Conservation (phyloP, 441 rosid genomes). For the Capsella rubella region DNA sequence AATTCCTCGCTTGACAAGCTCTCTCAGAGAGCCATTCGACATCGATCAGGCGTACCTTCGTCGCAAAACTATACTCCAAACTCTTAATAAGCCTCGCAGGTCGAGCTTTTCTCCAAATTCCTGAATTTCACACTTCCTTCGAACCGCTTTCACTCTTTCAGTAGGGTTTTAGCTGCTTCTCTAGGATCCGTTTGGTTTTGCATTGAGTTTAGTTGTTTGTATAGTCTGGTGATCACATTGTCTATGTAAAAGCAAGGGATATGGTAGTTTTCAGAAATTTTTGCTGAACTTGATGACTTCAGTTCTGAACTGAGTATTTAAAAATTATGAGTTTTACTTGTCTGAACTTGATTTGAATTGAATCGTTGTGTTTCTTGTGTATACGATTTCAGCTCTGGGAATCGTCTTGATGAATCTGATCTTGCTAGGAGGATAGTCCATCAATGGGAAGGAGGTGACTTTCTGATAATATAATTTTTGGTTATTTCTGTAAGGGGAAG, state of each 20-base stretch:
- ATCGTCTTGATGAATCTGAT: conserved; percentile 69
- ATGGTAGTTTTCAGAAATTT: no score
- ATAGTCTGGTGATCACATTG: conserved; percentile 18
- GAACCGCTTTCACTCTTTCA: conserved; percentile 18
- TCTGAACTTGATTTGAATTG: not conserved
- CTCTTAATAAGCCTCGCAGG: conserved; percentile 66
- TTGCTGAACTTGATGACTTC: not conserved
- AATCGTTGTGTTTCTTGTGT: conserved; percentile 18
- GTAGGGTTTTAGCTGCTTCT: conserved; percentile 1
- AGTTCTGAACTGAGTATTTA: not conserved
- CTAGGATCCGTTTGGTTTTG: conserved; percentile 10
- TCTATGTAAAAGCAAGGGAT: conserved; percentile 6
- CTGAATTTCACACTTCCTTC: conserved; percentile 3
- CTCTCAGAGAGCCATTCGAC: conserved; percentile 89
- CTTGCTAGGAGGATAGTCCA: conserved; percentile 79
- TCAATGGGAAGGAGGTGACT: conserved; percentile 90
- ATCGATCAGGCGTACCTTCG: conserved; percentile 86
- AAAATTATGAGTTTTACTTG: not conserved
- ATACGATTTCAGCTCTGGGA: conserved; percentile 52
- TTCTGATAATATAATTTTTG: not conserved
- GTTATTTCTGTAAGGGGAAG: not conserved
- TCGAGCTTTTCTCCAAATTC: conserved; percentile 33
- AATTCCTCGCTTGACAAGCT: conserved; percentile 85
- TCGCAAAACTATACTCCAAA: conserved; percentile 73
- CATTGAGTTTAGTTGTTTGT: conserved; percentile 31